phyloP scores from a whole-genome alignment of 2,329 filamentous ascomycete genomes.

The Metarhizium rileyi region DNA sequence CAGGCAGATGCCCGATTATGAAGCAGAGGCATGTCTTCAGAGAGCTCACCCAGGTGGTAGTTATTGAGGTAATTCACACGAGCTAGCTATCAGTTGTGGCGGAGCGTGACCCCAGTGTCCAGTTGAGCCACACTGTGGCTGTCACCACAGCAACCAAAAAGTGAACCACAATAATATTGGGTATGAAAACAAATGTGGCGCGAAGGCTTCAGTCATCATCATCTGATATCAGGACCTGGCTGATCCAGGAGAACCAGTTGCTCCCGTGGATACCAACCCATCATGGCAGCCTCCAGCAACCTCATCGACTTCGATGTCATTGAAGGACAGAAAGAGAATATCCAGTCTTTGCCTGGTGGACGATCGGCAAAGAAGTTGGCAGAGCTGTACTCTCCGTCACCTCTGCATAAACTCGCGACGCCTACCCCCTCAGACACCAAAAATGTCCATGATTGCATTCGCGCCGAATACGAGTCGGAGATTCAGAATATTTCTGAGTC shows the following conservation, averaged over 20 bases:
- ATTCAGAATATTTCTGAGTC: constrained; percentile 69
- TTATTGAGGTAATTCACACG: no score
- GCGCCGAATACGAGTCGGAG: constrained; percentile 80
- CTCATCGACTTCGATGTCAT: constrained; percentile 80
- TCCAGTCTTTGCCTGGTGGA: constrained; percentile 80
- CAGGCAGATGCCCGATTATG: background rate
- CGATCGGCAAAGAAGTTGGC: constrained; percentile 84
- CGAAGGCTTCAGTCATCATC: background rate
- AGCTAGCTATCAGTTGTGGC: no score
- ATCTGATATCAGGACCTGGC: background rate
- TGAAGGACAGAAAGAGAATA: constrained; percentile 96
- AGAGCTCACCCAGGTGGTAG: no score
- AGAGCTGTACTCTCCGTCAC: constrained; percentile 64
- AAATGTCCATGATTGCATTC: constrained; percentile 68
- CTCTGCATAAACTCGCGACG: constrained; percentile 46
- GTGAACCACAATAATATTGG: background rate
- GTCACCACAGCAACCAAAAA: constrained; percentile 10
- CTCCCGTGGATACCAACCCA: constrained; percentile 16
- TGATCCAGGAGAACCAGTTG: constrained; percentile 3
- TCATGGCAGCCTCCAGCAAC: constrained; percentile 41
- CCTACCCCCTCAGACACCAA: constrained; percentile 63
- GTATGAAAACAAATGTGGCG: constrained; percentile 5
- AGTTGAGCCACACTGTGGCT: constrained; percentile 6
- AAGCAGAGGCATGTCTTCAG: background rate
- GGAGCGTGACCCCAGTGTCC: no score